Conservation (phyloP, 805 yeast genomes). For the Lipomyces mesembrius region DNA sequence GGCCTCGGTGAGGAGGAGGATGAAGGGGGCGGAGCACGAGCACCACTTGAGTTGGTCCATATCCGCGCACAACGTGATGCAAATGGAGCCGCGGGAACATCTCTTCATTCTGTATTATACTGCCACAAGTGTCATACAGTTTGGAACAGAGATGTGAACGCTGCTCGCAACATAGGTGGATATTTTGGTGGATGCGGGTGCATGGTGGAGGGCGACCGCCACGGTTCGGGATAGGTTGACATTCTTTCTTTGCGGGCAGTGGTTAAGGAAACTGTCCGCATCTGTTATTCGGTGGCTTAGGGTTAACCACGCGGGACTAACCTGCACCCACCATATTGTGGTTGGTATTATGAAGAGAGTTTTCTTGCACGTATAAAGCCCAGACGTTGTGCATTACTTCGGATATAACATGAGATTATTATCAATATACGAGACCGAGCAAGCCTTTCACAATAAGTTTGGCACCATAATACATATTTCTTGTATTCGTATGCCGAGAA, state of each 20-base stretch:
- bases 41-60: background rate
- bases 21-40: background rate
- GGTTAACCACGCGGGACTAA: background rate
- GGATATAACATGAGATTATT: background rate
- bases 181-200: background rate
- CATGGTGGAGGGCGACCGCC: background rate
- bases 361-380: too few species aligned
- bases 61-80: background rate
- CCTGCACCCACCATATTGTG: background rate
- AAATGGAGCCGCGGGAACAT: background rate
- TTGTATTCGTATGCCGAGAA: too few species aligned
- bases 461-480: too few species aligned
- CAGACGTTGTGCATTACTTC: too few species aligned
- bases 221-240: too few species aligned
- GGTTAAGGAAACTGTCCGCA: too few species aligned
- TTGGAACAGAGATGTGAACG: constrained; percentile 2
- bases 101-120: background rate
- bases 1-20: background rate
- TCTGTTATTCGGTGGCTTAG: too few species aligned
- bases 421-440: background rate
- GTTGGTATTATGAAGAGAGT: too few species aligned
- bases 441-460: too few species aligned
- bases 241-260: too few species aligned
- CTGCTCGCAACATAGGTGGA: background rate
- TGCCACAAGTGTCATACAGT: background rate